Evolutionary conservation across 805 yeast species (phyloP).

Genomic region (Pichia nakasei): DNA sequence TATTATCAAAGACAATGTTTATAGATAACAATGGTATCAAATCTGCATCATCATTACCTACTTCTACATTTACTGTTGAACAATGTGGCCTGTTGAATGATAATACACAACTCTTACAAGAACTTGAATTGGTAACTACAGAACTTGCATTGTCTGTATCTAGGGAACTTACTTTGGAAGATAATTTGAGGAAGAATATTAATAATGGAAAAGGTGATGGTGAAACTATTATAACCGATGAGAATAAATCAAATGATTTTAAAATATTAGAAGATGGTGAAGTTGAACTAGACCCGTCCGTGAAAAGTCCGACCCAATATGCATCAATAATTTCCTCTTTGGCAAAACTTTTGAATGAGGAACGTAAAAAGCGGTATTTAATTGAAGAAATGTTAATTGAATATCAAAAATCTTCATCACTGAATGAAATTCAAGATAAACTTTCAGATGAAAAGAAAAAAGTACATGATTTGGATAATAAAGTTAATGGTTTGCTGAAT

Average conservation of each 20-base stretch:
- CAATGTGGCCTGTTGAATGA: conserved; percentile 56
- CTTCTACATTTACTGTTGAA: conserved; percentile 38
- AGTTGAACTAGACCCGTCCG: background rate
- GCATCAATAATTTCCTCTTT: conserved; percentile 40
- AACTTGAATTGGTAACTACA: conserved; percentile 57
- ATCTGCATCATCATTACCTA: conserved; percentile 1
- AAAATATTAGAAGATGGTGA: background rate
- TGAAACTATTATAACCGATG: conserved; percentile 1
- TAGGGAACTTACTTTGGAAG: conserved; percentile 56
- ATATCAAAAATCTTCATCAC: conserved; percentile 39
- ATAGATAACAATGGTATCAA: background rate
- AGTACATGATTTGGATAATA: background rate
- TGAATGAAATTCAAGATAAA: conserved; percentile 44
- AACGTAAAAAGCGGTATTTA: conserved; percentile 54
- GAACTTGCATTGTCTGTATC: conserved; percentile 67
- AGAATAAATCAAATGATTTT: background rate
- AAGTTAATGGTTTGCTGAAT: conserved; percentile 3
- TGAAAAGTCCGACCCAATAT: conserved; percentile 23
- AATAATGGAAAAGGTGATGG: background rate
- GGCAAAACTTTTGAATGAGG: conserved; percentile 51
- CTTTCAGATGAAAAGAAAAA: conserved; percentile 33
- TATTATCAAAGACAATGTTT: background rate
- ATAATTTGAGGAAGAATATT: conserved; percentile 3
- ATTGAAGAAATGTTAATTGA: conserved; percentile 64
- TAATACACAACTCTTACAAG: conserved; percentile 49